Percentiles rank a stretch among this genome's conserved stretches.
phyloP scores from a whole-genome alignment of 1,284 basidiomycete genomes.

The Marasmius oreades region DNA sequence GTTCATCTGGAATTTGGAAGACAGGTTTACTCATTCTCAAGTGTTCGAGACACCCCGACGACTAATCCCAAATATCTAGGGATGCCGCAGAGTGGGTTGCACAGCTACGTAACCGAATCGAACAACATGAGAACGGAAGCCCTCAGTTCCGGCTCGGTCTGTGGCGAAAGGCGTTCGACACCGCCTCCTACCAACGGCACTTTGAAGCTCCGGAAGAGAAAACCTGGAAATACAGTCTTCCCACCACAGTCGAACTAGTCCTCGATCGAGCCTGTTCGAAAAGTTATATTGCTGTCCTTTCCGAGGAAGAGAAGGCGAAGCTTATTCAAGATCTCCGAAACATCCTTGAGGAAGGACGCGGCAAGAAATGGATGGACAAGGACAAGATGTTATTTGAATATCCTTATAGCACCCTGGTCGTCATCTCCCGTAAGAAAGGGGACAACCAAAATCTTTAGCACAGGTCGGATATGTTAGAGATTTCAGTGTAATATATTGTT shows the following conservation, averaged over 20 bases:
- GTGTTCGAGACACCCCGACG: background rate
- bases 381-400: conserved; percentile 43
- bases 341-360: conserved; percentile 44
- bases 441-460: background rate
- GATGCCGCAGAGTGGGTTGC: conserved; percentile 65
- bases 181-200: conserved; percentile 43
- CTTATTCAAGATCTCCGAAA: conserved; percentile 45
- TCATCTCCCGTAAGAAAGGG: conserved; percentile 37
- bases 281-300: conserved; percentile 66
- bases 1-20: conserved; percentile 79
- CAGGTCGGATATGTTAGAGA: background rate
- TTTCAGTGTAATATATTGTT: background rate
- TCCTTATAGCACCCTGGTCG: conserved; percentile 41
- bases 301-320: conserved; percentile 47
- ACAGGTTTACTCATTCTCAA: conserved; percentile 42
- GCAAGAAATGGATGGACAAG: conserved; percentile 42
- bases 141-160: conserved; percentile 72
- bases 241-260: conserved; percentile 46
- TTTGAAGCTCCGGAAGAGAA: conserved; percentile 57
- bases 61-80: conserved; percentile 29
- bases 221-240: conserved; percentile 45
- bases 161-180: conserved; percentile 65
- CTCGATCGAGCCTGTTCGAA: conserved; percentile 67
- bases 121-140: conserved; percentile 60
- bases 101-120: conserved; percentile 60